phyloP scores from a whole-genome alignment of 768 basidiomycete genomes.

The Crepidotus variabilis region DNA sequence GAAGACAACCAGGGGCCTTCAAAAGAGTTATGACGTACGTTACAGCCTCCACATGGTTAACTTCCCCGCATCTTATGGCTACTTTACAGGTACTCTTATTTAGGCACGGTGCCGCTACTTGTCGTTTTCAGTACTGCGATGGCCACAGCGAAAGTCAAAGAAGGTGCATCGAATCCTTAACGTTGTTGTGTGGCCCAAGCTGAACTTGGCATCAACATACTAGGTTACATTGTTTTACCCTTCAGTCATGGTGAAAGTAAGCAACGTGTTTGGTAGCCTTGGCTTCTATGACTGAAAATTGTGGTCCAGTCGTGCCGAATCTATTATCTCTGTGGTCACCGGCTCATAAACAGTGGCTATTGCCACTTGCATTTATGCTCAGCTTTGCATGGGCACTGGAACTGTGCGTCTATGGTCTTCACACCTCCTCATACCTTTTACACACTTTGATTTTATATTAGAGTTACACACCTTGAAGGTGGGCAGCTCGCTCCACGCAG shows the following conservation, averaged over 20 bases:
- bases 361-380: slow-evolving; percentile 69
- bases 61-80: slow-evolving; percentile 14
- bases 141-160: slow-evolving; percentile 64
- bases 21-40: slow-evolving; percentile 86
- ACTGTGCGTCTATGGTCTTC: slow-evolving; percentile 44
- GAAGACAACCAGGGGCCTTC: slow-evolving; percentile 80
- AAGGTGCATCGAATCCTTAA: slow-evolving; percentile 45
- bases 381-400: slow-evolving; percentile 77
- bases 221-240: too few relatives aligned
- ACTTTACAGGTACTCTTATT: slow-evolving; percentile 65
- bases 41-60: slow-evolving; percentile 13
- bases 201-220: too few relatives aligned
- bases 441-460: too few relatives aligned
- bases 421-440: too few relatives aligned
- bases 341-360: slow-evolving; percentile 46
- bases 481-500: not conserved
- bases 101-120: slow-evolving; percentile 64
- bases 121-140: slow-evolving; percentile 61
- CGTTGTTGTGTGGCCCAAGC: not conserved
- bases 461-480: slow-evolving; percentile 84
- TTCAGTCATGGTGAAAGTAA: not conserved
- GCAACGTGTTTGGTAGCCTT: not conserved
- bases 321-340: slow-evolving; percentile 51
- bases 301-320: slow-evolving; percentile 47
- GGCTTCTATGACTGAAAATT: not conserved